These are phyloP conservation scores for Metschnikowia shivogae DNA, from an alignment of 805 yeast species.

Conservation along the genomic window DNA sequence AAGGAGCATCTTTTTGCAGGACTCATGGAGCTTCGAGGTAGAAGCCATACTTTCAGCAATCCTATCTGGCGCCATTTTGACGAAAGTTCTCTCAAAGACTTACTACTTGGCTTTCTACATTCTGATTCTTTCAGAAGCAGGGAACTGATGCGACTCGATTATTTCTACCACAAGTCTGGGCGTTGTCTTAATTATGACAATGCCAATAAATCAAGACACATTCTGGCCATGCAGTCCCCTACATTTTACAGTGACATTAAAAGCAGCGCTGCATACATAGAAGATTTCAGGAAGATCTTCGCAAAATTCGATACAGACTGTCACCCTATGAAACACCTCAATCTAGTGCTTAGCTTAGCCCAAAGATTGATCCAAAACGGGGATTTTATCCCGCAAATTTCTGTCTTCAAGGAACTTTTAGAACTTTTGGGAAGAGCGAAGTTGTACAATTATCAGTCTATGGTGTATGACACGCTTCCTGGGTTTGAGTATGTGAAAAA, in stretches of 20 bases:
- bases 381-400: constrained; percentile 22
- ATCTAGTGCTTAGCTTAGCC: constrained; percentile 11
- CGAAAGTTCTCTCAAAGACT: background rate
- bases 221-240: constrained; percentile 16
- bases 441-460: constrained; percentile 24
- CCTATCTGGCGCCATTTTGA: constrained; percentile 1
- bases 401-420: constrained; percentile 23
- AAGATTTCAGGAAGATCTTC: constrained; percentile 18
- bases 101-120: constrained; percentile 12
- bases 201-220: constrained; percentile 23
- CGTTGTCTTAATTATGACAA: constrained; percentile 31
- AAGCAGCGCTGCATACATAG: constrained; percentile 21
- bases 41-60: background rate
- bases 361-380: constrained; percentile 11
- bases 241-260: constrained; percentile 13
- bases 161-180: constrained; percentile 27
- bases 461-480: constrained; percentile 26
- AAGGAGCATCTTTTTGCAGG: constrained; percentile 6
- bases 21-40: background rate
- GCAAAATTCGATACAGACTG: constrained; percentile 11
- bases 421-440: constrained; percentile 22
- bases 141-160: constrained; percentile 22
- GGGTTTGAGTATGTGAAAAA: constrained; percentile 20
- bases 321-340: constrained; percentile 10
- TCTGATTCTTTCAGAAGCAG: constrained; percentile 22